Evolutionary conservation across 371 early-diverging fungal species (phyloP), one percentile per base, ranked within the genome.

Genomic region (Actinomucor elegans): DNA sequence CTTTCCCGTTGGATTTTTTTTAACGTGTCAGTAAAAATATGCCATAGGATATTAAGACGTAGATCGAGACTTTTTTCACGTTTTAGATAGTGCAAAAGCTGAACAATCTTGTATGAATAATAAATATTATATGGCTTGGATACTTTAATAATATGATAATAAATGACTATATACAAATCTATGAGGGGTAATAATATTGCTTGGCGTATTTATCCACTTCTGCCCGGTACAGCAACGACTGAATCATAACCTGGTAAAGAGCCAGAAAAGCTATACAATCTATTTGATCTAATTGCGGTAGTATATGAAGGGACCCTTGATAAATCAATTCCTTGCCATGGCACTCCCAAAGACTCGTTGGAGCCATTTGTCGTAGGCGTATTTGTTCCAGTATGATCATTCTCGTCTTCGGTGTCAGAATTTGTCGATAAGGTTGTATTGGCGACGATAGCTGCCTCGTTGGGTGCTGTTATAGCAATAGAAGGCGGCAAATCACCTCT

Each of bases 391-490:
- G 86, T 12, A 44, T 66, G 4, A 83, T 68, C 65, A 82, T 86
- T 28, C 77, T 84, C 14, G 83, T 85, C 15, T 68, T 59, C 36
- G 79, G 57, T 70, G 92, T 92, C 64, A 85, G 77, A 66, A 23
- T 10, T n/a, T 87, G 66, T 51, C 75, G 75, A 33, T 17, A 81
- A 87, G 2, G 31, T 75, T 45, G 86, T 86, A 65, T 92, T 91
- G 14, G 85, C 88, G 7, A 88, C 89, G 17, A 83, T 89, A 7
- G 97, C 94, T 3, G 88, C 83, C 37, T 88, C 70, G 63, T 93
- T 94, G 21, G 88, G 83, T 36, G 95, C 90, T 44, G 94, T 90
- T 78, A 65, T 54, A 0, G 71, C 73, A 1, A 73, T 44, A 3
- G 77, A 70, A 6, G 67, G 67, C 6, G 76, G 76, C 31, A 72